phyloP scores from a whole-genome alignment of 1,284 basidiomycete species.

The Ustilago trichophora region DNA sequence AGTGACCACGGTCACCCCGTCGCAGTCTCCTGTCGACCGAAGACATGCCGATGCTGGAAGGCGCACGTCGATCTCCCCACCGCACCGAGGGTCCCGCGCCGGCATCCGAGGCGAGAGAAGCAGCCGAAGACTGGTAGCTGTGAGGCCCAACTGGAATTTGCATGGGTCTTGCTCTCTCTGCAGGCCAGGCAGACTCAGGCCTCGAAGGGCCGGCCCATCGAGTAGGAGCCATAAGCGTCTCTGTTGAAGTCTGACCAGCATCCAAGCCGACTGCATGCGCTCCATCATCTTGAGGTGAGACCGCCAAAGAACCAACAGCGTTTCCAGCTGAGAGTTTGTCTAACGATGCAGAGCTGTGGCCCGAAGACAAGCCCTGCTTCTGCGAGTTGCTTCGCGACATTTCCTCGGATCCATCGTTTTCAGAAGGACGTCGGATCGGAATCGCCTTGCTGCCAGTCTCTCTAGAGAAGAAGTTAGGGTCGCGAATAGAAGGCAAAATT shows the following conservation, averaged over 20 bases:
- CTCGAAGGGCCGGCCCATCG: not conserved
- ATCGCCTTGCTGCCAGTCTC: conserved; percentile 47
- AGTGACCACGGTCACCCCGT: conserved; percentile 1
- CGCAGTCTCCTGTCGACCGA: conserved; percentile 17
- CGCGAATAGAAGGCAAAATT: conserved; percentile 16
- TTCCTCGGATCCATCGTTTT: conserved; percentile 5
- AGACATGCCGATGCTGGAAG: conserved; percentile 17
- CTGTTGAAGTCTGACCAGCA: conserved; percentile 9
- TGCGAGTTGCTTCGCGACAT: not conserved
- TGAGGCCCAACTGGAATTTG: conserved; percentile 19
- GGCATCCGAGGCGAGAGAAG: conserved; percentile 10
- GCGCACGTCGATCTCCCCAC: conserved; percentile 3
- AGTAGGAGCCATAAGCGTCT: conserved; percentile 8
- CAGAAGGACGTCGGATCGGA: conserved; percentile 45
- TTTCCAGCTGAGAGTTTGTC: not conserved
- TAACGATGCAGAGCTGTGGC: not conserved
- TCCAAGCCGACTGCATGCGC: not conserved
- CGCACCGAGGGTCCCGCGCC: conserved; percentile 8
- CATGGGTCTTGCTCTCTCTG: conserved; percentile 14
- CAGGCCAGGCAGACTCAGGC: conserved; percentile 4
- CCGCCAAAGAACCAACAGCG: not conserved
- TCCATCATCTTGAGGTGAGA: not conserved
- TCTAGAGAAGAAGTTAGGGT: conserved; percentile 26
- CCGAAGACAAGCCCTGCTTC: not conserved
- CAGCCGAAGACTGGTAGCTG: conserved; percentile 20